Base-by-base conservation (phyloP, 2,329 filamentous ascomycete species). In the Arthrobotrys musiformis region DNA sequence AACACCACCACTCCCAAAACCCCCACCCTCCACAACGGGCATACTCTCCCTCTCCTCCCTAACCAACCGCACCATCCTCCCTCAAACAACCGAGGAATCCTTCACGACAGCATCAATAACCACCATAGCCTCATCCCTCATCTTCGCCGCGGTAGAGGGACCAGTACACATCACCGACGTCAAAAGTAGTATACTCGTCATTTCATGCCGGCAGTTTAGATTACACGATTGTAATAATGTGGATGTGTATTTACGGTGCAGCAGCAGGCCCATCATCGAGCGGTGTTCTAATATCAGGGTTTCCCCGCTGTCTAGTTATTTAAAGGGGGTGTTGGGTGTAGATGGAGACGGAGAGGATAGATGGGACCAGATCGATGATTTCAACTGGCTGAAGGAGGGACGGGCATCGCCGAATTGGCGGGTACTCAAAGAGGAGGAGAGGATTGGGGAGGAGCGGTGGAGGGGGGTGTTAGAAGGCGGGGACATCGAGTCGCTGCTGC, bases 311-410 rank as follows among this genome's bases (percentile, higher is more conserved):
- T n/a, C n/a, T n/a, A n/a, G n/a, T n/a, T n/a, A n/a, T n/a, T n/a
- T n/a, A n/a, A n/a, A 19, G 17, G 40, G n/a, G n/a, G n/a, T 8
- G 15, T 4, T 4, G 15, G 40, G 11, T n/a, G 54, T 56, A 3
- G 44, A 63, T 13, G 67, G 44, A 80, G 81, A 82, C 8, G 48
- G 50, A 11, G 26, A 26, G 72, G 94, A 97, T 82, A 88, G 91
- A 81, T 99, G 93, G 93, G 88, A 94, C 80, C 90, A 95, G 81
- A 92, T 98, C 15, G 93, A 98, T 83, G 95, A 99, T 83, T 99
- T 99, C 86, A 97, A 97, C 84, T 98, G 95, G 95, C 88, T 97
- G 79, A 96, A 94, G 83, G 87, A 88, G 15, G 93, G 92, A 72
- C 89, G 89, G 24, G 22, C 24, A 30, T 97, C 93, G 82, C 95